Conservation (phyloP, 306 rosid genomes). For the Dryas drummondii region DNA sequence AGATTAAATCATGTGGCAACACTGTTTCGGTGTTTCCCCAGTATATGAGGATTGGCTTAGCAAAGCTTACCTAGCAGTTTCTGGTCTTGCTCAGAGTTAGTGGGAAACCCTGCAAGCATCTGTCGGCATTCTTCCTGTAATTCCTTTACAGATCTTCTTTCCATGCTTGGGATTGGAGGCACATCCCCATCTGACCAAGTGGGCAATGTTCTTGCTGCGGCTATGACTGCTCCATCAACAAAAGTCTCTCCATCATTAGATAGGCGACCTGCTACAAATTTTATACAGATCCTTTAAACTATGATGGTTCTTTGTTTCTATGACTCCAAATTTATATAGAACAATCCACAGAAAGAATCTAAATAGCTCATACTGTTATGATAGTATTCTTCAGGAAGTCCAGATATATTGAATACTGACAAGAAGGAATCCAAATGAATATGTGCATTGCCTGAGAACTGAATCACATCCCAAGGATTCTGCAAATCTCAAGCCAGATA, state of each 20-base stretch:
- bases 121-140: constrained; percentile 70
- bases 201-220: constrained; percentile 84
- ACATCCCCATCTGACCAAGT: constrained; percentile 84
- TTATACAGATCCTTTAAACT: constrained; percentile 11
- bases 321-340: neutral
- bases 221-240: constrained; percentile 87
- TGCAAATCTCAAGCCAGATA: constrained; percentile 37
- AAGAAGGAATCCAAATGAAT: constrained; percentile 93
- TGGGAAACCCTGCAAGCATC: constrained; percentile 60
- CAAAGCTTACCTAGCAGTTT: constrained; percentile 56
- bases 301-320: constrained; percentile 15
- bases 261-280: constrained; percentile 52
- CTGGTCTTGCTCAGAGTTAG: constrained; percentile 71
- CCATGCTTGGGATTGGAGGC: constrained; percentile 80
- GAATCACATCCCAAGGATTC: constrained; percentile 87
- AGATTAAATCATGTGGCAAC: neutral
- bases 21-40: neutral
- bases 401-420: constrained; percentile 88
- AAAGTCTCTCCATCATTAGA: constrained; percentile 57
- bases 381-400: constrained; percentile 83
- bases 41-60: constrained; percentile 1
- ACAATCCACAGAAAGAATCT: constrained; percentile 12
- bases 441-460: constrained; percentile 69
- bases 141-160: constrained; percentile 72
- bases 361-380: constrained; percentile 57